Percentiles rank a stretch among this genome's conserved stretches.
Conservation (phyloP, 2,329 filamentous ascomycete genomes). For the Triangularia setosa region DNA sequence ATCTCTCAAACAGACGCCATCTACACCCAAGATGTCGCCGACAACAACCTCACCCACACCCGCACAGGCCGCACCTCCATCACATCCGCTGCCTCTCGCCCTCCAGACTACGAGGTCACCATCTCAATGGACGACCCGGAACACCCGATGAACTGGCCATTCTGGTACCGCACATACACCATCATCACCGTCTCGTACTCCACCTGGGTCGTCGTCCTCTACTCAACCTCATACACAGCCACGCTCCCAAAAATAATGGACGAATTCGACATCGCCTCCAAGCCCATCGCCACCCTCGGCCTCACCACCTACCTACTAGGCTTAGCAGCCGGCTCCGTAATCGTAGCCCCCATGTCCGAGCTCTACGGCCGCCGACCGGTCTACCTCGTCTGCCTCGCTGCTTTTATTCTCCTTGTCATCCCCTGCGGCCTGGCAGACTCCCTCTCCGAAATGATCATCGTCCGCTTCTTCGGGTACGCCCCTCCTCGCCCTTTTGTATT, state of each 20-base stretch:
- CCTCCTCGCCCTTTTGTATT: slow-evolving; percentile 7
- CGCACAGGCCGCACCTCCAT: slow-evolving; percentile 39
- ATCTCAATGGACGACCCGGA: slow-evolving; percentile 58
- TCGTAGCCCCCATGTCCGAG: slow-evolving; percentile 70
- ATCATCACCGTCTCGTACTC: slow-evolving; percentile 41
- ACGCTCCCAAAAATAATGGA: slow-evolving; percentile 62
- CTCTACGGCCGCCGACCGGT: slow-evolving; percentile 62
- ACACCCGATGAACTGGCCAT: slow-evolving; percentile 64
- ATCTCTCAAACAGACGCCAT: slow-evolving; percentile 1
- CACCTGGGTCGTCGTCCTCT: slow-evolving; percentile 53
- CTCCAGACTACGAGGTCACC: slow-evolving; percentile 63
- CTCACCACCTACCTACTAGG: slow-evolving; percentile 72
- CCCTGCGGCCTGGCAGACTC: slow-evolving; percentile 64
- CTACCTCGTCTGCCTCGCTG: slow-evolving; percentile 58
- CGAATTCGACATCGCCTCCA: slow-evolving; percentile 53
- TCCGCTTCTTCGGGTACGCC: slow-evolving; percentile 60
- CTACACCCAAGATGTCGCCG: slow-evolving; percentile 6
- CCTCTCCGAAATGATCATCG: slow-evolving; percentile 59
- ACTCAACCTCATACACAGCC: slow-evolving; percentile 72
- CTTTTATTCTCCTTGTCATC: slow-evolving; percentile 65
- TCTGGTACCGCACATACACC: slow-evolving; percentile 41
- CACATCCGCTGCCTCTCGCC: slow-evolving; percentile 37
- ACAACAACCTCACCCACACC: slow-evolving; percentile 32
- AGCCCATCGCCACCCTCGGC: slow-evolving; percentile 62
- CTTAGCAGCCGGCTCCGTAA: slow-evolving; percentile 62